Evolutionary conservation across 768 basidiomycete species (phyloP), one percentile per base, ranked within the genome.

Genomic region (Kondoa subrosea): DNA sequence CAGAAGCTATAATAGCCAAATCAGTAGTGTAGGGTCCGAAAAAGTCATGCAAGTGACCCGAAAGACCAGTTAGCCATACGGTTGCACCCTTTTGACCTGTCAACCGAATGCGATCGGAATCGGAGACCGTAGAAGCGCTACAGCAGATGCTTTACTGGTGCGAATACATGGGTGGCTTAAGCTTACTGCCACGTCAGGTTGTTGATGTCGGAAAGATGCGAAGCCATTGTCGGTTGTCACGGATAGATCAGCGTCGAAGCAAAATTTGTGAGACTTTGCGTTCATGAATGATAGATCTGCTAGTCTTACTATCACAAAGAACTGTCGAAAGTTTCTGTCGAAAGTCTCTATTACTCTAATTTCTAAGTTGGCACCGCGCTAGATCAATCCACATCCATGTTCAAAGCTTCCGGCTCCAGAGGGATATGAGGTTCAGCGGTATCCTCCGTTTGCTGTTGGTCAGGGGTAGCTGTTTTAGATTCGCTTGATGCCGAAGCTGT

Each of bases 31-130:
- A 25, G 15, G 40, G 40, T 57, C 21, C 34, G 25, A 15, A 4
- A 29, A 50, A 8, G 40, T 50, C 2, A 40, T 2, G 50, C 15
- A 21, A 50, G 68, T 17, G 4, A 72, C 74, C 73, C 74, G 89
- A 91, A 21, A 97, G 83, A 3, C 95, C 95, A 4, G 95, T 99
- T 68, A 99, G 78, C 95, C 95, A 99, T 76, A 97, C 83, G 0
- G 93, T 97, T 2, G 86, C 83, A 26, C 93, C 93, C 71, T 82
- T 86, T 76, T 97, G 93, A 25, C 82, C 79, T 21, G 91, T 80
- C 16, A 88, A 77, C 29, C 80, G 73, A 25, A 80, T 77, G 68
- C 93, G 87, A 78, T 93, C 90, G 34, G 79, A 73, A 2, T 66
- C 60, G 1, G 69, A 60, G 26, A 63, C 40, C 33, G 34, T 25